Base-by-base conservation (phyloP, 1,139 yeast genomes). In the Pneumocystis canis region DNA sequence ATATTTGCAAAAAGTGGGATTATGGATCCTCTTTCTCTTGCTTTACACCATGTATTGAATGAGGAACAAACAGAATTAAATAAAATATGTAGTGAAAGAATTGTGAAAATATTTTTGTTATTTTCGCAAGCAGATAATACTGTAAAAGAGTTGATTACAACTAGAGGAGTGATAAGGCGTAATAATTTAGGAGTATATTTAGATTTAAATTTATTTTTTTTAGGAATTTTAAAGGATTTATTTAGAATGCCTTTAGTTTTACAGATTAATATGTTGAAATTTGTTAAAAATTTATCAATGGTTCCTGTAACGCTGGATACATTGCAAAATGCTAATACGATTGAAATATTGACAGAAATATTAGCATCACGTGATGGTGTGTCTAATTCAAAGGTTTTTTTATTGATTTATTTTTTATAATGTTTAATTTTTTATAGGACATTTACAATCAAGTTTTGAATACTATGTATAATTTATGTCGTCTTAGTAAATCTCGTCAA, bases 401-500 rank as follows among this genome's bases (percentile, higher is more conserved):
- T 28, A 11, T 28, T 9, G 16, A 28, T 30, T 57, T 30, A 30
- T 57, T 57, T 35, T 57, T 2, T 30, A 30, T 18, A 35, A 64
- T n/a, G 60, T 47, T 64, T 20, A 41, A 63, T 58, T 40, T 60
- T 60, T 60, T 65, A 59, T 62, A 67, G 61, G 72, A 71, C 20
- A 60, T 67, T 63, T 64, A 68, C 64, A 58, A 66, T 64, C 67
- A 74, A 67, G 58, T 77, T 30, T 70, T 76, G 32, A 71, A 71
- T 1, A 71, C 79, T 1, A 71, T 76, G 63, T 71, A 72, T 66
- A 83, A 82, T 67, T 76, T 83, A 60, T 83, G 88, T 68, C 82
- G 84, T 62, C 75, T 84, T 67, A 82, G 82, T 67, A 79, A 79
- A 63, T 68, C 73, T 0, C 74, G 80, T 33, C 88, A 83, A 68